Evolutionary conservation across 164 flowering plant genomes (phyloP).

Genomic region (Aristolochia californica): DNA sequence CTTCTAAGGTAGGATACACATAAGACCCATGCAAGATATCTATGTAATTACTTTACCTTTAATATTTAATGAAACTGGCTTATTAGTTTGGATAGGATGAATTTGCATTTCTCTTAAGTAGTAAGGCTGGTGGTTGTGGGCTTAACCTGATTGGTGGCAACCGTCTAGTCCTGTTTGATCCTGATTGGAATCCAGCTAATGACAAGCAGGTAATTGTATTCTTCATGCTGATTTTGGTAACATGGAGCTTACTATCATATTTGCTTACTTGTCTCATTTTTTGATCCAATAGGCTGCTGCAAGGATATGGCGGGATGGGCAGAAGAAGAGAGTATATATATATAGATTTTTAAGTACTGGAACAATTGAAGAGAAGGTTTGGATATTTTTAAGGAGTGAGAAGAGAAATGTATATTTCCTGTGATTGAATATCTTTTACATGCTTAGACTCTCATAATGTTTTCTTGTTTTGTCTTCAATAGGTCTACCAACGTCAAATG

Average conservation of each 20-base stretch:
- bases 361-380: slow-evolving; percentile 97
- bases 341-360: slow-evolving; percentile 92
- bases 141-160: slow-evolving; percentile 97
- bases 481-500: slow-evolving; percentile 99
- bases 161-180: slow-evolving; percentile 91
- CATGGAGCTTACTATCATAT: too few species aligned
- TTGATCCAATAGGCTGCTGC: slow-evolving; percentile 73
- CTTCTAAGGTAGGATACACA: slow-evolving; percentile 48
- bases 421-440: too few species aligned
- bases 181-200: slow-evolving; percentile 99
- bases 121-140: slow-evolving; percentile 99
- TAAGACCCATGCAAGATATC: neutral
- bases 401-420: neutral
- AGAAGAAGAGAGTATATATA: slow-evolving; percentile 95
- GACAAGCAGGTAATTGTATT: slow-evolving; percentile 74
- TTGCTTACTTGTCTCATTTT: neutral
- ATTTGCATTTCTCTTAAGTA: slow-evolving; percentile 93
- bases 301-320: slow-evolving; percentile 99
- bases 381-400: slow-evolving; percentile 1
- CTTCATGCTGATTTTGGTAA: neutral
- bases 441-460: neutral
- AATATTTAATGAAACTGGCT: slow-evolving; percentile 5
- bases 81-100: slow-evolving; percentile 58
- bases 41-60: neutral
- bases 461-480: neutral